These are phyloP conservation scores for Xylaria flabelliformis DNA, from an alignment of 495 filamentous ascomycete species.

Conservation along the genomic window DNA sequence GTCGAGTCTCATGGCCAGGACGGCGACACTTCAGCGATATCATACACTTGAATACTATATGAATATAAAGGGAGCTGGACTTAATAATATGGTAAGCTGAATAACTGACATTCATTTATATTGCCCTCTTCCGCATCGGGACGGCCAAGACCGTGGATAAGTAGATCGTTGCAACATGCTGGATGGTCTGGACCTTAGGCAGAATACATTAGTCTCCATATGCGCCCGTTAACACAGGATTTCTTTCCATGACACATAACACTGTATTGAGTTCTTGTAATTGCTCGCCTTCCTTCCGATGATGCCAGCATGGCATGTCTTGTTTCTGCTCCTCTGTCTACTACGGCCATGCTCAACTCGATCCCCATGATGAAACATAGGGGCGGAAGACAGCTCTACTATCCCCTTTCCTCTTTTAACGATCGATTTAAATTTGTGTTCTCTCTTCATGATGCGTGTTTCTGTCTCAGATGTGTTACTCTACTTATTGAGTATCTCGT, in stretches of 20 bases:
- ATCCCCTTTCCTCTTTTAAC: neutral
- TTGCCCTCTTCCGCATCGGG: neutral
- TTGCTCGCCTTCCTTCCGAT: neutral
- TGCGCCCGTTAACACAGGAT: slow-evolving; percentile 6
- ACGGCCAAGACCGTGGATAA: slow-evolving; percentile 8
- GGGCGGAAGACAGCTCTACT: neutral
- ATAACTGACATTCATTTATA: neutral
- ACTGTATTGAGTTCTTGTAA: neutral
- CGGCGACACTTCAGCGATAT: neutral
- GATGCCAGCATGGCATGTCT: neutral
- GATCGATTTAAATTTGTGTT: neutral
- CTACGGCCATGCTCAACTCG: neutral
- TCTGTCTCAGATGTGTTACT: neutral
- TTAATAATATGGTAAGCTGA: neutral
- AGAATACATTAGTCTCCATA: neutral
- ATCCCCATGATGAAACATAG: neutral
- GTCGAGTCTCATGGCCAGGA: neutral
- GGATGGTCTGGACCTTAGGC: slow-evolving; percentile 17
- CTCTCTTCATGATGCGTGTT: slow-evolving; percentile 7
- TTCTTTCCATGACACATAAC: neutral
- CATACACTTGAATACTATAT: neutral
- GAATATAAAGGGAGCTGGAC: neutral
- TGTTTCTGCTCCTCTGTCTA: neutral
- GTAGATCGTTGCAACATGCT: neutral
- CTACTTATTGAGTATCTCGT: slow-evolving; percentile 3